Conservation (phyloP, 345 rosid species). For the Sapria himalayana region DNA sequence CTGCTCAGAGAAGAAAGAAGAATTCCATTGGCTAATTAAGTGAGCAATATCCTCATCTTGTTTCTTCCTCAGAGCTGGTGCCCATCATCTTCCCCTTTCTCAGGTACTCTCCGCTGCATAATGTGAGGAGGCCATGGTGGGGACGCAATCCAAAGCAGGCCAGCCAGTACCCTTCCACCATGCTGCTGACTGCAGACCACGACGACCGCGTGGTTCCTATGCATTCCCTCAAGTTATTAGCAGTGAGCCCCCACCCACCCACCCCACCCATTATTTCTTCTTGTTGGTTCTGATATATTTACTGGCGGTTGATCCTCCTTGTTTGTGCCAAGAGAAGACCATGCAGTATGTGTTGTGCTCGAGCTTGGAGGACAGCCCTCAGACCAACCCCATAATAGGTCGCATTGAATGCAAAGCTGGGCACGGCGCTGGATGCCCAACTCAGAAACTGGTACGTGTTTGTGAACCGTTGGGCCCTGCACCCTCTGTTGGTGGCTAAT, state of each 20-base stretch:
- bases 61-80: too few species aligned
- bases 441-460: constrained; percentile 43
- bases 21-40: constrained; percentile 81
- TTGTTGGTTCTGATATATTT: too few species aligned
- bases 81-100: neutral
- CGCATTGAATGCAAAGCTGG: constrained; percentile 86
- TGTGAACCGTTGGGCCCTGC: neutral
- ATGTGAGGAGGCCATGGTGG: constrained; percentile 97
- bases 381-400: constrained; percentile 69
- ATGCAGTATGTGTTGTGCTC: constrained; percentile 57
- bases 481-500: neutral
- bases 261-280: too few species aligned
- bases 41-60: constrained; percentile 29
- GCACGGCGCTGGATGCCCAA: constrained; percentile 87
- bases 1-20: constrained; percentile 73
- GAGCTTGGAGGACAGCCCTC: constrained; percentile 58
- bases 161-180: constrained; percentile 65
- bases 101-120: constrained; percentile 91
- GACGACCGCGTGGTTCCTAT: constrained; percentile 86
- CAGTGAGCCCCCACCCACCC: constrained; percentile 64
- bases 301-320: too few species aligned
- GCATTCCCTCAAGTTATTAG: constrained; percentile 67
- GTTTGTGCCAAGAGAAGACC: too few species aligned
- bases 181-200: constrained; percentile 91
- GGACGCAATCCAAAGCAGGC: constrained; percentile 22